Evolutionary conservation across 495 filamentous ascomycete species (phyloP), one percentile per base, ranked within the genome.

Genomic region (Bryoglossum gracile): DNA sequence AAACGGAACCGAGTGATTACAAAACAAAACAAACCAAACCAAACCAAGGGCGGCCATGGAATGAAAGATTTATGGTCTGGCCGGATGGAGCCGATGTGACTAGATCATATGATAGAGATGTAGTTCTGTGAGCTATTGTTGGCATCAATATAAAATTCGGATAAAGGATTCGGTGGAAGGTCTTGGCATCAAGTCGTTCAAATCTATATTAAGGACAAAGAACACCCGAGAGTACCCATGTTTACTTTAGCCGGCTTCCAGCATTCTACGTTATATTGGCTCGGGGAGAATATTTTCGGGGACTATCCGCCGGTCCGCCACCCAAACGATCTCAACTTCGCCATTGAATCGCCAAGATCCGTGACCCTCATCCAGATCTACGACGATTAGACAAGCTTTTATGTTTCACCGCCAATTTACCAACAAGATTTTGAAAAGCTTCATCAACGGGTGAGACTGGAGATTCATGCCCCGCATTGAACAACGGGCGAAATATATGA

Each of bases 111-210:
- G 34, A 16, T 37, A 5, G 16, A 14, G 4, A 5, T 18, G 9
- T 5, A 18, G 9, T 4, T 4, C 8, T n/a, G 11, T 43, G 14
- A 26, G 8, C 40, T 43, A 43, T 43, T 43, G 17, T 43, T 43
- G 40, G 40, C 4, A 16, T 43, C 40, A 43, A 43, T 43, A 25
- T 43, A 43, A 3, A 6, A 14, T 43, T 28, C 8, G 13, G 40
- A 43, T 23, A 23, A 43, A 11, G 23, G 8, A 11, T 4, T 5
- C 8, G 22, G 21, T 11, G 18, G 8, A 25, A 19, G 16, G 14
- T 26, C 40, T 43, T 43, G 40, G 40, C 40, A 43, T 26, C 19
- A 43, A 26, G 21, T 43, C 22, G 28, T 43, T 25, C 16, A n/a
- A 10, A 43, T 25, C 9, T 43, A 28, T 28, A 43, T 43, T 43